These are phyloP conservation scores for Lentinus brumalis DNA, from an alignment of 768 basidiomycete genomes.

Conservation along the genomic window DNA sequence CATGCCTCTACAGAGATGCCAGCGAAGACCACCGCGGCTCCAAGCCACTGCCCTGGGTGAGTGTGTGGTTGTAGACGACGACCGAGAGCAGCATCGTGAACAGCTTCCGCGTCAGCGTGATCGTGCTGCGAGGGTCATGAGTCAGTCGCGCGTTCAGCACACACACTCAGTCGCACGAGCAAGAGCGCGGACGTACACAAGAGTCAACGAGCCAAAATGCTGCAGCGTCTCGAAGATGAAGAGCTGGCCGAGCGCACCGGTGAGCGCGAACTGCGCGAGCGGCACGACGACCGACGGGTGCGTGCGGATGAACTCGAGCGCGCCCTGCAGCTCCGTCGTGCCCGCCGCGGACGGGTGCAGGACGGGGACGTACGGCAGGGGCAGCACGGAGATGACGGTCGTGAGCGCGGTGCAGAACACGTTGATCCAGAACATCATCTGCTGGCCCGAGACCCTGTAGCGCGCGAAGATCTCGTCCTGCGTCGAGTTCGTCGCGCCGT, in stretches of 20 bases:
- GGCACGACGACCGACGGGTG: conserved; percentile 79
- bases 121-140: conserved; percentile 55
- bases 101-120: conserved; percentile 94
- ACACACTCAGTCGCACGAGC: conserved; percentile 2
- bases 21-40: conserved; percentile 91
- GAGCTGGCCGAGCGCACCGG: conserved; percentile 92
- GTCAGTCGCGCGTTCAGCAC: background rate
- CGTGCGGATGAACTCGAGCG: conserved; percentile 69
- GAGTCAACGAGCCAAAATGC: conserved; percentile 86
- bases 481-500: conserved; percentile 93
- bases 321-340: conserved; percentile 63
- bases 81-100: conserved; percentile 98
- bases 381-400: conserved; percentile 67
- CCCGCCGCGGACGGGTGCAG: conserved; percentile 68
- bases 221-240: conserved; percentile 98
- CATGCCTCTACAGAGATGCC: conserved; percentile 94
- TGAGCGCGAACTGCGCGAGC: conserved; percentile 81
- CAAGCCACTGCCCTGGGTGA: conserved; percentile 90
- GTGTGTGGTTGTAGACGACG: conserved; percentile 83
- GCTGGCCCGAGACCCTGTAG: conserved; percentile 80
- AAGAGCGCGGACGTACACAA: conserved; percentile 63
- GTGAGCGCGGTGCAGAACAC: conserved; percentile 79
- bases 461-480: conserved; percentile 94
- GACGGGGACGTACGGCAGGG: conserved; percentile 80
- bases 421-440: conserved; percentile 99